Conservation (phyloP, 768 basidiomycete genomes). For the Porphyrellus cyaneotinctus region DNA sequence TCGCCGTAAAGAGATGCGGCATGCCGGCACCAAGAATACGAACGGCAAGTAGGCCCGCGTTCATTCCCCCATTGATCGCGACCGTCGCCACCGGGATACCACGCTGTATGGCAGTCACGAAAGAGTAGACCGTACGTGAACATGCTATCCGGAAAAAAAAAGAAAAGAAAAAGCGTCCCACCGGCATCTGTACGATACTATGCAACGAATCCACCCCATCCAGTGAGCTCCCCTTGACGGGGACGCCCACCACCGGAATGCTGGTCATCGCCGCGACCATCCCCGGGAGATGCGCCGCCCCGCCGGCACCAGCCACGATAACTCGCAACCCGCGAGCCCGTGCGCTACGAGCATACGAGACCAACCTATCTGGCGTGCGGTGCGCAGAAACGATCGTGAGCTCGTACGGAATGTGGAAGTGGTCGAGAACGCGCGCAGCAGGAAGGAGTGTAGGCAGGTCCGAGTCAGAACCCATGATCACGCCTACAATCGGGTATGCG, state of each 20-base stretch:
- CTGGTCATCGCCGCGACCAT: slow-evolving; percentile 97
- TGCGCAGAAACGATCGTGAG: slow-evolving; percentile 96
- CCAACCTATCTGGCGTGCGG: slow-evolving; percentile 84
- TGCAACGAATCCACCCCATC: slow-evolving; percentile 97
- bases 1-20: slow-evolving; percentile 57
- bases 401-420: slow-evolving; percentile 86
- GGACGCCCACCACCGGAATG: slow-evolving; percentile 92
- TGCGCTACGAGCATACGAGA: slow-evolving; percentile 77
- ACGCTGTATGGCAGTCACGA: slow-evolving; percentile 46
- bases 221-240: slow-evolving; percentile 89
- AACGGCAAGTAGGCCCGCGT: slow-evolving; percentile 88
- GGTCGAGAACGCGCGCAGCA: slow-evolving; percentile 77
- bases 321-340: slow-evolving; percentile 59
- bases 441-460: slow-evolving; percentile 93
- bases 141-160: not conserved
- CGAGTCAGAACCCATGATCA: slow-evolving; percentile 99
- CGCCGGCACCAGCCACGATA: slow-evolving; percentile 96
- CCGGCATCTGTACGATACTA: slow-evolving; percentile 99
- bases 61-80: slow-evolving; percentile 92
- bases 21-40: slow-evolving; percentile 81
- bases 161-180: slow-evolving; percentile 38
- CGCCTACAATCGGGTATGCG: slow-evolving; percentile 72
- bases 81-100: slow-evolving; percentile 97
- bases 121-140: not conserved
- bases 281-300: slow-evolving; percentile 95